Evolutionary conservation across 2,329 filamentous ascomycete species (phyloP), one percentile per base, ranked within the genome.

Genomic region (Pseudocercospora crystallina): DNA sequence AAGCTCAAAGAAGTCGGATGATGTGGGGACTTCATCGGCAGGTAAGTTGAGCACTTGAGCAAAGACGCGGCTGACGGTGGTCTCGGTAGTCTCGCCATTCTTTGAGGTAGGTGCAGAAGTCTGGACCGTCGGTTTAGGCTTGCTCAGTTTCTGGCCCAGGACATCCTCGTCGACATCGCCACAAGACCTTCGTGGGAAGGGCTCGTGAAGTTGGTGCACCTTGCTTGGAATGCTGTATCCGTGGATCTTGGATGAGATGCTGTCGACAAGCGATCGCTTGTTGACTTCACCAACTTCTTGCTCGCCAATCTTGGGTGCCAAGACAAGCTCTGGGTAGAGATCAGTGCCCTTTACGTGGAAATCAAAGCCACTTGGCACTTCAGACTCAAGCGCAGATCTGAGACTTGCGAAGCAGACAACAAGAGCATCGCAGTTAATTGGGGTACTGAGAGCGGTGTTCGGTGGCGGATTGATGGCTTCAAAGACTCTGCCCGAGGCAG

Each of bases 1-100:
- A 12, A 80, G 69, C 10, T 70, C 69, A 57, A 80, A 80, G 59
- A 81, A 80, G 59, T 80, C 76, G 0, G 74, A 73, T 1, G 71
- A 62, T 0, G 61, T 53, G 1, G 67, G 59, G 10, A 80, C 66
- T 2, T 77, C 73, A 2, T 64, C 62, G 1, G 66, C 58, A 1
- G 68, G 62, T 10, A 73, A 68, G 2, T 69, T 66, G 9, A 82
- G 67, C 2, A 79, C 69, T 2, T 72, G 62, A 7, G 76, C 73
- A 48, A 80, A 80, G 1, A 74, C 65, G 10, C 69, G 69, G 7
- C 70, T 67, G 2, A 81, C 71, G 29, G 69, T 70, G 7, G 68
- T 66, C 38, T 77, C 68, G 2, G 63, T 60, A 0, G 61, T 33
- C 47, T 29, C 38, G 13, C 20, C 14, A n/a, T 10, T 14, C 10